Base-by-base conservation (phyloP, 192 early-diverging fungal genomes). In the Linnemannia hyalina region DNA sequence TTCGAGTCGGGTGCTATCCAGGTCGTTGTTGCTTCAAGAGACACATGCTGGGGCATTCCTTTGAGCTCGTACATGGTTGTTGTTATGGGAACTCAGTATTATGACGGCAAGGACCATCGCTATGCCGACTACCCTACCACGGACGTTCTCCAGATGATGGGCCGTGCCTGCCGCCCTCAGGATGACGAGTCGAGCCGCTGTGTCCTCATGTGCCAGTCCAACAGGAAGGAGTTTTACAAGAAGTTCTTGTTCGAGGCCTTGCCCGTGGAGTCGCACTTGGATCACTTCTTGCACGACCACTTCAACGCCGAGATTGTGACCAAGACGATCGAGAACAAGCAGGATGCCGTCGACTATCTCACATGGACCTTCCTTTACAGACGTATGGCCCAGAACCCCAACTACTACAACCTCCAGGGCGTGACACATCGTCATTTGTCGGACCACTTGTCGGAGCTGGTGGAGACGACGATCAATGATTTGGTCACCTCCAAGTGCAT, bases 321-420 rank as follows among this genome's bases (percentile, higher is more conserved):
- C 42, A 95, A 96, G 82, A 97, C 97, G 0, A 97, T 99, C 60
- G 95, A 95, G 85, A 98, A 95, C 88, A 99, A 98, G 91, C 97
- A 99, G 86, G 98, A 99, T 84, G 99, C 99, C 0, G 97, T 99
- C 1, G 99, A 99, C 76, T 99, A 99, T 75, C 89, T 99, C 74
- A 99, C 99, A 0, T 99, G 99, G 99, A 97, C 98, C 40, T 96
- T 99, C 90, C 82, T 99, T 73, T 99, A 99, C 91, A 95, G 99
- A 65, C 94, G 99, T 36, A 94, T 99, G 94, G 92, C 95, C 15
- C 92, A 97, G 83, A 99, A 99, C 88, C 99, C 99, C 13, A 99
- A 99, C 84, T 99, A 97, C 89, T 98, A 98, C 80, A 95, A 95
- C 23, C 82, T 99, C 63, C 95, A 96, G 77, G 97, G 97, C 2